Percentiles rank a stretch among this genome's conserved stretches.
phyloP scores from a whole-genome alignment of 2,329 filamentous ascomycete species.

The Penicillium sp. region DNA sequence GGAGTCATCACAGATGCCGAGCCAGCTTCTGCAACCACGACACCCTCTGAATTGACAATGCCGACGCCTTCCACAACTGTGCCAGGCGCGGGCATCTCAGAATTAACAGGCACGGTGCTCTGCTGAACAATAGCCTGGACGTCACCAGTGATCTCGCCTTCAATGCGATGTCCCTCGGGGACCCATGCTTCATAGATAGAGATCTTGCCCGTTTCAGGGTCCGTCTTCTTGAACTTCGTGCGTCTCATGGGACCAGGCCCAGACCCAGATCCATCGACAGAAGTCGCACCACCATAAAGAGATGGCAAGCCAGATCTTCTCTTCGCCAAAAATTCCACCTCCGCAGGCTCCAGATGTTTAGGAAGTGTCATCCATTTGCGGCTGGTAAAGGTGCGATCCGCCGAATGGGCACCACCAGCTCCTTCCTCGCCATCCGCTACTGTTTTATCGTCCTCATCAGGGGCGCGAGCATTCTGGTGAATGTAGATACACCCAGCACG shows the following conservation, averaged over 20 bases:
- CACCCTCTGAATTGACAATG: slow-evolving; percentile 62
- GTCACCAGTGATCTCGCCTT: slow-evolving; percentile 73
- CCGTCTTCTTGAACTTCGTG: slow-evolving; percentile 75
- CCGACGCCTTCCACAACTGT: slow-evolving; percentile 61
- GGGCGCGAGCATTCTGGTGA: slow-evolving; percentile 55
- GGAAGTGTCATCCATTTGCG: slow-evolving; percentile 61
- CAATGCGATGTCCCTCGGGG: slow-evolving; percentile 73
- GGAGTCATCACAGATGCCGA: slow-evolving; percentile 49
- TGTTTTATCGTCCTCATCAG: slow-evolving; percentile 39
- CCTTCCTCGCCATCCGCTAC: slow-evolving; percentile 36
- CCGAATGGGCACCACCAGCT: slow-evolving; percentile 23
- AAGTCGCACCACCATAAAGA: slow-evolving; percentile 42
- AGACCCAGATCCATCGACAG: slow-evolving; percentile 28
- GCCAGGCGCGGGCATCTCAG: slow-evolving; percentile 53
- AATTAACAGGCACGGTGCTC: slow-evolving; percentile 33
- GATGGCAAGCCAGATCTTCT: slow-evolving; percentile 60
- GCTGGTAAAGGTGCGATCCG: slow-evolving; percentile 54
- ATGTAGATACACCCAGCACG: slow-evolving; percentile 77
- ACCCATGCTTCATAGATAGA: slow-evolving; percentile 83
- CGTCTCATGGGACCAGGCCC: slow-evolving; percentile 64
- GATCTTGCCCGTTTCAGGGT: slow-evolving; percentile 74
- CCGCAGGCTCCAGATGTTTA: slow-evolving; percentile 57
- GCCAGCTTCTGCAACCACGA: slow-evolving; percentile 55
- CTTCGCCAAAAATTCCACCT: slow-evolving; percentile 64
- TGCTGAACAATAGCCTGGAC: slow-evolving; percentile 50